Conservation (phyloP, 345 rosid genomes). For the Dovyalis caffra region DNA sequence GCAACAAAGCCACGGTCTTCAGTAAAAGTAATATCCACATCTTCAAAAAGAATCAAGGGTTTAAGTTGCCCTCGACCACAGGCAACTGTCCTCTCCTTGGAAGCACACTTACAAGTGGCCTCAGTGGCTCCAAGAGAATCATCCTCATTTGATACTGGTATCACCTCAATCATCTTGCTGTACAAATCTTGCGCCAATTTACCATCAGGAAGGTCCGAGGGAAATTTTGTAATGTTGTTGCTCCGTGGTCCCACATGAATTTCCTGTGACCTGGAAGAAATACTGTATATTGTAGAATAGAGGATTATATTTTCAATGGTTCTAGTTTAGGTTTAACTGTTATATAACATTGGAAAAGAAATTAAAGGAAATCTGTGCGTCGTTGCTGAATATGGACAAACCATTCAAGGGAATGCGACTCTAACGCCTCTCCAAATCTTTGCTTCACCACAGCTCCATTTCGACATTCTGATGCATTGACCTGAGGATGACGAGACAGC, state of each 20-base stretch:
- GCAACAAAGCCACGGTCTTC: conserved; percentile 92
- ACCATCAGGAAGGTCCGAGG: conserved; percentile 23
- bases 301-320: conserved; percentile 11
- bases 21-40: conserved; percentile 75
- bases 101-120: conserved; percentile 30
- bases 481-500: conserved; percentile 37
- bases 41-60: conserved; percentile 87
- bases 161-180: conserved; percentile 42
- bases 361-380: conserved; percentile 4
- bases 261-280: conserved; percentile 62
- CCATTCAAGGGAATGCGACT: conserved; percentile 69
- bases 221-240: conserved; percentile 22
- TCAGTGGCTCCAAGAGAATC: conserved; percentile 19
- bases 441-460: conserved; percentile 76
- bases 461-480: conserved; percentile 85
- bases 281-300: neutral
- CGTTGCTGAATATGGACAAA: conserved; percentile 27
- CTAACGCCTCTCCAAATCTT: conserved; percentile 79
- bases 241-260: conserved; percentile 36
- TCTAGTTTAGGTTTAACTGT: neutral
- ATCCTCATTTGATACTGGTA: conserved; percentile 36
- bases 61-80: conserved; percentile 41
- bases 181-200: conserved; percentile 21
- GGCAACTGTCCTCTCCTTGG: conserved; percentile 27
- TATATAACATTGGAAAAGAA: conserved; percentile 14